Conservation (phyloP, 1,284 basidiomycete genomes). For the Malassezia caprae region DNA sequence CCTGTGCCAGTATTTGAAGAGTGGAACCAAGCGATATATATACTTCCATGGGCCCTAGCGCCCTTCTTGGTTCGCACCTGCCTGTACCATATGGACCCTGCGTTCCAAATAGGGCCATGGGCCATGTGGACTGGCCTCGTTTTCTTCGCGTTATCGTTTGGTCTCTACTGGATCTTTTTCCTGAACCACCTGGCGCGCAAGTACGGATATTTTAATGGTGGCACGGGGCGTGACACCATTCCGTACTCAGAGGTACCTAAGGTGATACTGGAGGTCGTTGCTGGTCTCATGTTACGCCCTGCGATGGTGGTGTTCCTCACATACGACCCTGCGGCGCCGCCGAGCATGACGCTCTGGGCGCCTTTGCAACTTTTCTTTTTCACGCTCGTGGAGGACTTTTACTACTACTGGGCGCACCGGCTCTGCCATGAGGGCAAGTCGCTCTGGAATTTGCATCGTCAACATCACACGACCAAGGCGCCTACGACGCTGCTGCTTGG, state of each 20-base stretch:
- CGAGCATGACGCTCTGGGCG: constrained; percentile 18
- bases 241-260: constrained; percentile 22
- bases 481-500: constrained; percentile 30
- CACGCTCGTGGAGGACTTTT: constrained; percentile 27
- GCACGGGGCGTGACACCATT: constrained; percentile 24
- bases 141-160: constrained; percentile 3
- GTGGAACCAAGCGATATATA: neutral
- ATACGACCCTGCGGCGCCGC: constrained; percentile 15
- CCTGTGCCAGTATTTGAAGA: constrained; percentile 3
- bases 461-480: constrained; percentile 38
- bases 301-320: constrained; percentile 3
- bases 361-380: constrained; percentile 24
- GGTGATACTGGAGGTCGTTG: constrained; percentile 19
- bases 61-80: neutral
- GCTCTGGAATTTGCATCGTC: constrained; percentile 27
- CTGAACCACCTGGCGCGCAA: constrained; percentile 16
- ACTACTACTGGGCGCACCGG: constrained; percentile 41
- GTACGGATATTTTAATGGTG: constrained; percentile 37
- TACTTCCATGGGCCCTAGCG: constrained; percentile 1
- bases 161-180: neutral
- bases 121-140: constrained; percentile 5
- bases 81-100: neutral
- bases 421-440: constrained; percentile 28
- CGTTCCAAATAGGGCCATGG: neutral
- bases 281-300: constrained; percentile 10